Conservation (phyloP, 75 land plant species). For the Cryptomeria japonica region DNA sequence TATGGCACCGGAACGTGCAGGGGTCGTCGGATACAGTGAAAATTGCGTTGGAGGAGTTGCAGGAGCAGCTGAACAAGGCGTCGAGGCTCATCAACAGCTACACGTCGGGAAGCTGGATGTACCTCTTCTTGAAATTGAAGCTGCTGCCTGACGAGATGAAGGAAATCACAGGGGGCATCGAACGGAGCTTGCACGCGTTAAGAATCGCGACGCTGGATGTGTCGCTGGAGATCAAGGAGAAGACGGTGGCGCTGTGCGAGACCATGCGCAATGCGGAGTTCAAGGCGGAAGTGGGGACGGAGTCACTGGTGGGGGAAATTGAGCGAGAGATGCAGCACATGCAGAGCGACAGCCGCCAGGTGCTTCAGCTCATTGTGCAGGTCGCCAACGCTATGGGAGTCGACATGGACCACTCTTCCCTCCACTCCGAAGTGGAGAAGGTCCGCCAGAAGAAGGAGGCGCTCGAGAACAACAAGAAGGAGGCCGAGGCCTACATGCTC, state of each 20-base stretch:
- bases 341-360: neutral
- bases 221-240: neutral
- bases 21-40: neutral
- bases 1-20: constrained; percentile 1
- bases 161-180: neutral
- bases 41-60: neutral
- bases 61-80: neutral
- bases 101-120: constrained; percentile 11
- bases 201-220: neutral
- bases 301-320: neutral
- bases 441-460: neutral
- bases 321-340: neutral
- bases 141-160: constrained; percentile 3
- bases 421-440: neutral
- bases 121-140: neutral
- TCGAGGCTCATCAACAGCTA: constrained; percentile 7
- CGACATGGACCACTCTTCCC: neutral
- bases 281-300: neutral
- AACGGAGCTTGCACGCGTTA: neutral
- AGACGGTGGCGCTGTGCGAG: neutral
- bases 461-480: constrained; percentile 3
- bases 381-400: constrained; percentile 11
- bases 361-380: neutral
- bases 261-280: constrained; percentile 1
- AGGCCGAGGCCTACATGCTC: constrained; percentile 5